Evolutionary conservation across 257 asterid species (phyloP).

Genomic region (Plantago major): DNA sequence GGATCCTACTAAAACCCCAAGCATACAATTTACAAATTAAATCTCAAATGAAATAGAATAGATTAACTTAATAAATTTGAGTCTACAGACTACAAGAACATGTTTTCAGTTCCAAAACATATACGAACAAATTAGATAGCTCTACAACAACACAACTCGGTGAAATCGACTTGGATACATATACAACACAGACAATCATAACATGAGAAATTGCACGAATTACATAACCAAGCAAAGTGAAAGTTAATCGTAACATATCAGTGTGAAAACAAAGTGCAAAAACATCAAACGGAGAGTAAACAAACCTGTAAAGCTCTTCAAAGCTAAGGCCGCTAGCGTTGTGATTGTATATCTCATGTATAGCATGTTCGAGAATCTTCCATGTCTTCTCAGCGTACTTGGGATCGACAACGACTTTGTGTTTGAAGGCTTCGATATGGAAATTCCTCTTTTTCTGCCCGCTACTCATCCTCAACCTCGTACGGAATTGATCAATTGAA

Average conservation of each 20-base stretch:
- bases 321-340: slow-evolving; percentile 88
- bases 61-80: no score
- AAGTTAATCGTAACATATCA: neutral
- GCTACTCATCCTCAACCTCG: slow-evolving; percentile 37
- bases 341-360: slow-evolving; percentile 78
- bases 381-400: slow-evolving; percentile 90
- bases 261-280: neutral
- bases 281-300: neutral
- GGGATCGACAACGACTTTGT: slow-evolving; percentile 90
- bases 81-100: no score
- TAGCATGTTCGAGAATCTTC: slow-evolving; percentile 85
- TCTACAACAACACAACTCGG: no score
- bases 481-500: neutral
- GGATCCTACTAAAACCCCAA: no score
- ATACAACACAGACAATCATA: no score
- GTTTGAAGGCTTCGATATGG: slow-evolving; percentile 83
- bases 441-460: slow-evolving; percentile 73
- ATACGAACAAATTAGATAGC: no score
- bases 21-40: no score
- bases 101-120: no score
- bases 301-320: slow-evolving; percentile 82
- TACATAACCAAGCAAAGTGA: no score
- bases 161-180: no score
- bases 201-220: no score
- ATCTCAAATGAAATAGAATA: no score